phyloP scores from a whole-genome alignment of 2,329 filamentous ascomycete species.

The Colletotrichum liaoningense region DNA sequence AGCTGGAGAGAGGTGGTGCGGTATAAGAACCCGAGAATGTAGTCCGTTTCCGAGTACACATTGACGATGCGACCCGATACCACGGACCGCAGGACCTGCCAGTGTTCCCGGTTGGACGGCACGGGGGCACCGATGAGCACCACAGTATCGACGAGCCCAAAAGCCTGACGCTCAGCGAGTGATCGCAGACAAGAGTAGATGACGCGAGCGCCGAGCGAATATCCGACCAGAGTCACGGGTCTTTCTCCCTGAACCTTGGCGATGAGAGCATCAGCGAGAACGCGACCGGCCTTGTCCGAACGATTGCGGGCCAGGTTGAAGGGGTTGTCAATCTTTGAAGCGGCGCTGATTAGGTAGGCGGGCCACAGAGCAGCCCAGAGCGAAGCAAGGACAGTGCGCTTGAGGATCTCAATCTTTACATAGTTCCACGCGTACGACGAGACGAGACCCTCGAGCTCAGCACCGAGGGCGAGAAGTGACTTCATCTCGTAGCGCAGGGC shows the following conservation, averaged over 20 bases:
- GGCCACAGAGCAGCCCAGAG: conserved; percentile 79
- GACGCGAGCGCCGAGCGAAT: conserved; percentile 83
- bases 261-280: conserved; percentile 85
- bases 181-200: conserved; percentile 85
- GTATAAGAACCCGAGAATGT: conserved; percentile 88
- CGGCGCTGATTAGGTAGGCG: conserved; percentile 72
- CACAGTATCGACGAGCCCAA: conserved; percentile 85
- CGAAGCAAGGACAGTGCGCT: conserved; percentile 75
- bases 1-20: conserved; percentile 84
- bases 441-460: conserved; percentile 77
- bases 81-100: conserved; percentile 81
- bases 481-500: conserved; percentile 87
- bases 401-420: conserved; percentile 80
- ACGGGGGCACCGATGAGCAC: conserved; percentile 86
- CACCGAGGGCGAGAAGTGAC: conserved; percentile 80
- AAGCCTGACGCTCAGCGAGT: conserved; percentile 81
- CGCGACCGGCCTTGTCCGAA: conserved; percentile 82
- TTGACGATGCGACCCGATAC: conserved; percentile 88
- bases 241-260: conserved; percentile 86
- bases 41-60: conserved; percentile 88
- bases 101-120: conserved; percentile 77
- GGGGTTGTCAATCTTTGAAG: conserved; percentile 81
- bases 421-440: conserved; percentile 80
- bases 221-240: conserved; percentile 83
- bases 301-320: conserved; percentile 82